Conservation (phyloP, 2,329 filamentous ascomycete genomes). For the Raffaelea ambrosiae region DNA sequence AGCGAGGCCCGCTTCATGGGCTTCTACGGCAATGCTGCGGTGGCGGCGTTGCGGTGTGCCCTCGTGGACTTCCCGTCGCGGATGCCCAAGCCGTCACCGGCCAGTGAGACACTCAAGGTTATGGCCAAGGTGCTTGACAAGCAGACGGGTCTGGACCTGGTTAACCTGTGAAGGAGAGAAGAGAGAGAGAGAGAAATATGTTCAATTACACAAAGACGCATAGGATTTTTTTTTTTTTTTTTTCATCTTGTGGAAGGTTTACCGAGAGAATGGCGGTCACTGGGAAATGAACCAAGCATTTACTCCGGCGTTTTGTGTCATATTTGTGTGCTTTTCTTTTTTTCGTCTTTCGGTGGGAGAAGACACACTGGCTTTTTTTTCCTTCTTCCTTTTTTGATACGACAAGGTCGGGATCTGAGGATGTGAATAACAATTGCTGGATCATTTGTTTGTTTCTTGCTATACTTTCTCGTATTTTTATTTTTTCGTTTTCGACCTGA, state of each 20-base stretch:
- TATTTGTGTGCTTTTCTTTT: background rate
- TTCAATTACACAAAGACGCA: background rate
- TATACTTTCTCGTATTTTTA: no score
- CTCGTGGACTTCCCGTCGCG: constrained; percentile 64
- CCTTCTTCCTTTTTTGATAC: no score
- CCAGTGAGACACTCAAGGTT: constrained; percentile 42
- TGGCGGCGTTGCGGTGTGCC: constrained; percentile 62
- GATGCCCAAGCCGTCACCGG: constrained; percentile 36
- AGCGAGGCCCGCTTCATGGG: constrained; percentile 67
- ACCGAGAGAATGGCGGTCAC: no score
- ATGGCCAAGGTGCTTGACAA: constrained; percentile 42
- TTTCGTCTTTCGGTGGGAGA: no score
- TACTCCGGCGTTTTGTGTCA: background rate
- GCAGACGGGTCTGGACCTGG: constrained; percentile 39
- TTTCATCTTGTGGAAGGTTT: no score
- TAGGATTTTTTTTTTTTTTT: background rate
- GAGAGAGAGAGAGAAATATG: background rate
- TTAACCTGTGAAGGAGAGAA: constrained; percentile 2
- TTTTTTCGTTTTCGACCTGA: no score
- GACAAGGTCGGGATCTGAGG: no score
- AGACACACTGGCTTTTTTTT: no score
- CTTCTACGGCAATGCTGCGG: constrained; percentile 70
- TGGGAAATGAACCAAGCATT: no score
- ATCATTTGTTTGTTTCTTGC: no score
- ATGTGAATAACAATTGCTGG: no score